These are phyloP conservation scores for Trypanosoma vivax DNA, from an alignment of 208 protist species.

Conservation along the genomic window DNA sequence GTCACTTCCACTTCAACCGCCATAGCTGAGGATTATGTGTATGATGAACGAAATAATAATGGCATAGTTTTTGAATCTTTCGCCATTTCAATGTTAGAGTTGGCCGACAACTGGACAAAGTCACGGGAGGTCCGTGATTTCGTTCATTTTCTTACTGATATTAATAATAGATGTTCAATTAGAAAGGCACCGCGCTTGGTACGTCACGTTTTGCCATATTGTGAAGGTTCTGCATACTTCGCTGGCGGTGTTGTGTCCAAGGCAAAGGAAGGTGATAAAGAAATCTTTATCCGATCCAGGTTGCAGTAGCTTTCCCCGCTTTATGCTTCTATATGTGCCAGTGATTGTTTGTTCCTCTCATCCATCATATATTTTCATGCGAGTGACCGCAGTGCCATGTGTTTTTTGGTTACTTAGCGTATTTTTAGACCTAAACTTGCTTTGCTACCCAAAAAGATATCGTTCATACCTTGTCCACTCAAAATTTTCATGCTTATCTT, in stretches of 20 bases:
- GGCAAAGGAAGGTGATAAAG: slow-evolving; percentile 8
- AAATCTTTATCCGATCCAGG: slow-evolving; percentile 13
- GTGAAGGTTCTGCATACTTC: slow-evolving; percentile 17
- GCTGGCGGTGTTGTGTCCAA: slow-evolving; percentile 27
- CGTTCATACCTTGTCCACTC: too few relatives aligned
- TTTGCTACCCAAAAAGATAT: background rate
- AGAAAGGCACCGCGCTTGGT: background rate
- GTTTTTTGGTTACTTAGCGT: too few relatives aligned
- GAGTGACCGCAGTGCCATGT: too few relatives aligned
- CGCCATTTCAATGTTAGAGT: slow-evolving; percentile 57
- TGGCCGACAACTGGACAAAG: slow-evolving; percentile 71
- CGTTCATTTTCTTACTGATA: slow-evolving; percentile 28
- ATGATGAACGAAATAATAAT: slow-evolving; percentile 30
- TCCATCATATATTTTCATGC: background rate
- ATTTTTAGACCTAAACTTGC: too few relatives aligned
- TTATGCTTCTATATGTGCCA: background rate
- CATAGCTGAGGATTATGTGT: slow-evolving; percentile 49
- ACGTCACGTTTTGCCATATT: slow-evolving; percentile 4
- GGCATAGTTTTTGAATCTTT: slow-evolving; percentile 57
- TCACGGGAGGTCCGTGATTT: slow-evolving; percentile 32
- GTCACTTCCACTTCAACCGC: slow-evolving; percentile 35
- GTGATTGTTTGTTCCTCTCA: background rate
- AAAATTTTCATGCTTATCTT: too few relatives aligned
- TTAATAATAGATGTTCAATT: slow-evolving; percentile 17
- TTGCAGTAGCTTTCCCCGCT: background rate